Base-by-base conservation (phyloP, 2,329 filamentous ascomycete species). In the Didymosphaeria variabile region DNA sequence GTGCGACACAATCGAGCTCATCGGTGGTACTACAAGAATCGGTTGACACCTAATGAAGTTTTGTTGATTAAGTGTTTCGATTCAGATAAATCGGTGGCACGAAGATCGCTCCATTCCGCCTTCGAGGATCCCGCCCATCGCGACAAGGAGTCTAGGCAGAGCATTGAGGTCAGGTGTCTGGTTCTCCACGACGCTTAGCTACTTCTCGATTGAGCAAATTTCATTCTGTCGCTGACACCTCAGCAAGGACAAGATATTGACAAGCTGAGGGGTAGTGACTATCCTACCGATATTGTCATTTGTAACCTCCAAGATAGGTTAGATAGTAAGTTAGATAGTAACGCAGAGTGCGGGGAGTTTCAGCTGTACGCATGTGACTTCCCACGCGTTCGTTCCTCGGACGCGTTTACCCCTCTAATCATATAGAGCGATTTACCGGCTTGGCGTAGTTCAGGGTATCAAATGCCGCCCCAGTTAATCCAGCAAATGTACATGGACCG, bases 11-110 rank as follows among this genome's bases (percentile, higher is more conserved):
- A 64, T 44, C 60, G 67, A 21, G 50, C 59, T 47, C 69, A 72
- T 51, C 56, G 46, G 17, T 72, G 69, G 69, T 66, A 67, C 26
- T 72, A 65, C 62, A 70, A 69, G 58, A 42, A 66, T 31, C 26
- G 44, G 4, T 66, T 69, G 67, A 66, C 60, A 12, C 67, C 68
- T 19, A 26, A 65, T 36, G 69, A 72, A n/a, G 68, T 71, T 29
- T 56, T 72, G 4, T 57, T 72, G 21, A 71, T 72, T 65, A 72
- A 72, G 29, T 72, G 69, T 50, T 72, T 72, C 51, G 69, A 72
- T 57, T 68, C 65, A 34, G 46, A 67, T 3, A 59, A n/a, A 42
- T 38, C 31, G 2, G 65, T 71, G 6, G 67, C 69, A 34, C 52
- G 68, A 57, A 66, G 69, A 49, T 47, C 67, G 17, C 58, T 67